Evolutionary conservation across 495 filamentous ascomycete species (phyloP).

Genomic region (Penicillium manginii): DNA sequence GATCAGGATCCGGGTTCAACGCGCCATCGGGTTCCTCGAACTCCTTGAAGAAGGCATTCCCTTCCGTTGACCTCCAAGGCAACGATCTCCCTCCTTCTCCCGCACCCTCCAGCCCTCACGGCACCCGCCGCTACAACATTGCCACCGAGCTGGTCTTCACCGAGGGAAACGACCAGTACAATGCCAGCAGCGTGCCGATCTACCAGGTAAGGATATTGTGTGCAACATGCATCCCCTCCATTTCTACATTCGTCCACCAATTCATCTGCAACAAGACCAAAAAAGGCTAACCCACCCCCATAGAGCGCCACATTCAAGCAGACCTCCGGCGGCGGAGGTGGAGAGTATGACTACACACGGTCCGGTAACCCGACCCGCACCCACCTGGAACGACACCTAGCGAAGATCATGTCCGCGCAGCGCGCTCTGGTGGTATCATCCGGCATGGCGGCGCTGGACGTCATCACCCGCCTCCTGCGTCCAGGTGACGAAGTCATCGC

Average conservation of each 20-base stretch:
- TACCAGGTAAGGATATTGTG: conserved; percentile 65
- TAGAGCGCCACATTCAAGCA: conserved; percentile 98
- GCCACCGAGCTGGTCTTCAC: conserved; percentile 97
- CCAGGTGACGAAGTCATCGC: conserved; percentile 97
- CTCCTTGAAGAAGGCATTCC: conserved; percentile 67
- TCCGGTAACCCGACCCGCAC: conserved; percentile 96
- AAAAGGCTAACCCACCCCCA: conserved; percentile 1
- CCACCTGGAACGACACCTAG: conserved; percentile 93
- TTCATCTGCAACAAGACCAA: not conserved
- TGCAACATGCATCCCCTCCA: not conserved
- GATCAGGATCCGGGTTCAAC: conserved; percentile 41
- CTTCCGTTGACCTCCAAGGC: conserved; percentile 80
- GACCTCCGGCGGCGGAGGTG: conserved; percentile 71
- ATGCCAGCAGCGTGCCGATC: conserved; percentile 91
- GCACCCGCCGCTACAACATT: conserved; percentile 84
- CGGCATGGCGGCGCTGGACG: conserved; percentile 96
- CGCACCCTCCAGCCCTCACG: conserved; percentile 86
- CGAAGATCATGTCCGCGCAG: conserved; percentile 96
- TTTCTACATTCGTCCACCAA: not conserved
- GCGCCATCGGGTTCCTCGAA: conserved; percentile 30
- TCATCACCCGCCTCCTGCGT: conserved; percentile 89
- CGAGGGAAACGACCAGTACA: conserved; percentile 93
- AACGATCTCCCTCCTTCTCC: conserved; percentile 93
- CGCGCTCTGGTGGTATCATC: conserved; percentile 91
- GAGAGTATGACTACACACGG: conserved; percentile 96